These are phyloP conservation scores for Platanthera zijinensis DNA, from an alignment of 106 monocot species.

Conservation along the genomic window DNA sequence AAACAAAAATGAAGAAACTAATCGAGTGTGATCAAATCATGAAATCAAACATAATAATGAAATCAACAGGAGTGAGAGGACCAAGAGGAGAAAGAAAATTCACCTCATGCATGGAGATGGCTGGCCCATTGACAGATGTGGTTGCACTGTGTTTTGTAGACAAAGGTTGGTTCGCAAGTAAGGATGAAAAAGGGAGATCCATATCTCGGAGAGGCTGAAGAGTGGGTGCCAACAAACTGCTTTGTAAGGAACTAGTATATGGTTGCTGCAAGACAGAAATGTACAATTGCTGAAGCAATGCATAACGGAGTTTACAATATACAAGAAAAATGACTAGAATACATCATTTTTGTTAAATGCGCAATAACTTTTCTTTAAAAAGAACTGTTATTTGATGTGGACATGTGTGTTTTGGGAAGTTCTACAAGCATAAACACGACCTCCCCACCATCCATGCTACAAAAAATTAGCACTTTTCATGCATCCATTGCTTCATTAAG, in stretches of 20 bases:
- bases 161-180: conserved; percentile 50
- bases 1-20: conserved; percentile 1
- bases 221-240: conserved; percentile 43
- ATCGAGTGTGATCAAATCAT: not conserved
- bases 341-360: not conserved
- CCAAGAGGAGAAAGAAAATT: not conserved
- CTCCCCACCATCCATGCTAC: not conserved
- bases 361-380: not conserved
- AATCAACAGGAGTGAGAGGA: not conserved
- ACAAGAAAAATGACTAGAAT: not conserved
- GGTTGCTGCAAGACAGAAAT: conserved; percentile 52
- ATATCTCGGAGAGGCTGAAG: conserved; percentile 48
- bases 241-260: conserved; percentile 50
- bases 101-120: conserved; percentile 73
- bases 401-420: not conserved
- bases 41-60: conserved; percentile 1
- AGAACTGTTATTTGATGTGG: not conserved
- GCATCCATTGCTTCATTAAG: not conserved
- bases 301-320: not conserved
- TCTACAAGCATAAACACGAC: not conserved
- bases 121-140: conserved; percentile 43
- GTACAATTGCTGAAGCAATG: not conserved
- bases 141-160: conserved; percentile 59
- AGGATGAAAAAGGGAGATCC: conserved; percentile 57
- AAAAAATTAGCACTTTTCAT: not conserved